Percentiles rank a stretch among this genome's conserved stretches.
phyloP scores from a whole-genome alignment of 805 yeast species.

The Candida maltosa region DNA sequence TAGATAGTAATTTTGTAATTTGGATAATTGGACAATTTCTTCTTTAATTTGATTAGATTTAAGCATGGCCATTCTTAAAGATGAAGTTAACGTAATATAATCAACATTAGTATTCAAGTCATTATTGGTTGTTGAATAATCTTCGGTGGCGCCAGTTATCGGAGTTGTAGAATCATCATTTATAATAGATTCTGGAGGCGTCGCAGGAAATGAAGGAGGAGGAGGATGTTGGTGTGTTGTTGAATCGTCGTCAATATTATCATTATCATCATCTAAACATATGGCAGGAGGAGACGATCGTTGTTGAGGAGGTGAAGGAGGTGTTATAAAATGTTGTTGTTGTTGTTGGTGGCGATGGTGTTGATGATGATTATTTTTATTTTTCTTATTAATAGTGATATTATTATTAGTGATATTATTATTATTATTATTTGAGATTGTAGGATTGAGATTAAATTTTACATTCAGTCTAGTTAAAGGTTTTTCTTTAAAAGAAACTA shows the following conservation, averaged over 20 bases:
- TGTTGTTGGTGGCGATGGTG: slow-evolving; percentile 6
- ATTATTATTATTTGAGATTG: slow-evolving; percentile 5
- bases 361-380: slow-evolving; percentile 1
- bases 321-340: slow-evolving; percentile 9
- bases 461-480: slow-evolving; percentile 4
- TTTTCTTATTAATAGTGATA: slow-evolving; percentile 1
- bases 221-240: not conserved
- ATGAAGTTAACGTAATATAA: slow-evolving; percentile 31
- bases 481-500: slow-evolving; percentile 1
- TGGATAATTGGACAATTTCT: slow-evolving; percentile 30
- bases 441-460: no score
- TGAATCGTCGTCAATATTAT: slow-evolving; percentile 4
- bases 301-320: slow-evolving; percentile 14
- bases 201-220: not conserved
- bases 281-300: slow-evolving; percentile 11
- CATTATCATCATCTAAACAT: slow-evolving; percentile 29
- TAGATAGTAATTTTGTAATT: slow-evolving; percentile 13
- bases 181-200: slow-evolving; percentile 5
- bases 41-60: slow-evolving; percentile 20
- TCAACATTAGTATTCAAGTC: slow-evolving; percentile 23
- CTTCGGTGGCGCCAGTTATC: slow-evolving; percentile 1
- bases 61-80: slow-evolving; percentile 25
- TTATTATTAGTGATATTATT: no score
- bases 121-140: not conserved
- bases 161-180: slow-evolving; percentile 1